phyloP scores from a whole-genome alignment of 2,329 filamentous ascomycete genomes.

The Calonectria hawksworthii region DNA sequence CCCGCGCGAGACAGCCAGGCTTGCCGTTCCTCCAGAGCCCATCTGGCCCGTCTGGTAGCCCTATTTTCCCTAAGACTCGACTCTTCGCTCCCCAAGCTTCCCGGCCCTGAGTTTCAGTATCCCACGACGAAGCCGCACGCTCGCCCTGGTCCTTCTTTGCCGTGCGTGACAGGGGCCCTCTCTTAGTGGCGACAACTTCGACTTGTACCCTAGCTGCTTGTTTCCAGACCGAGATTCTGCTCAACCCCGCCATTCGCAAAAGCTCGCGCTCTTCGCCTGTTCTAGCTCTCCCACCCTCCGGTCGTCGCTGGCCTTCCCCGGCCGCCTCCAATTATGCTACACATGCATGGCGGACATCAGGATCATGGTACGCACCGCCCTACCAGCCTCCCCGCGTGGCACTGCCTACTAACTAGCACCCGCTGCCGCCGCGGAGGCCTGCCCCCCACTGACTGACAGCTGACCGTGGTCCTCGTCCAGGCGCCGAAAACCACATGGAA shows the following conservation, averaged over 20 bases:
- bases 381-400: slow-evolving; percentile 11
- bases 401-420: slow-evolving; percentile 18
- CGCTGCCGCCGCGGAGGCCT: slow-evolving; percentile 13
- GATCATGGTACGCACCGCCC: slow-evolving; percentile 53
- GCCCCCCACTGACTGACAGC: slow-evolving; percentile 33
- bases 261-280: slow-evolving; percentile 31
- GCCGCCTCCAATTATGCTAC: slow-evolving; percentile 58
- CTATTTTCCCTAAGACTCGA: slow-evolving; percentile 5
- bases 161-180: slow-evolving; percentile 24
- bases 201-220: slow-evolving; percentile 31
- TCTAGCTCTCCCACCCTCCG: slow-evolving; percentile 34
- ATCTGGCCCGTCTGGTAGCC: background rate
- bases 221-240: slow-evolving; percentile 43
- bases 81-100: slow-evolving; percentile 29
- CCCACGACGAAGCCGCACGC: slow-evolving; percentile 26
- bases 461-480: slow-evolving; percentile 45
- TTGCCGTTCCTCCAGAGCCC: slow-evolving; percentile 3
- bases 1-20: slow-evolving; percentile 7
- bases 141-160: slow-evolving; percentile 15
- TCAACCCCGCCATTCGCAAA: slow-evolving; percentile 44
- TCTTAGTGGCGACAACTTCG: slow-evolving; percentile 30
- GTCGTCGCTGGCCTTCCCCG: slow-evolving; percentile 37
- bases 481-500: slow-evolving; percentile 50
- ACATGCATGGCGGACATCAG: slow-evolving; percentile 58
- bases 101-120: slow-evolving; percentile 36